Evolutionary conservation across 1,139 yeast genomes (phyloP).

Genomic region (Pneumocystis sp.): DNA sequence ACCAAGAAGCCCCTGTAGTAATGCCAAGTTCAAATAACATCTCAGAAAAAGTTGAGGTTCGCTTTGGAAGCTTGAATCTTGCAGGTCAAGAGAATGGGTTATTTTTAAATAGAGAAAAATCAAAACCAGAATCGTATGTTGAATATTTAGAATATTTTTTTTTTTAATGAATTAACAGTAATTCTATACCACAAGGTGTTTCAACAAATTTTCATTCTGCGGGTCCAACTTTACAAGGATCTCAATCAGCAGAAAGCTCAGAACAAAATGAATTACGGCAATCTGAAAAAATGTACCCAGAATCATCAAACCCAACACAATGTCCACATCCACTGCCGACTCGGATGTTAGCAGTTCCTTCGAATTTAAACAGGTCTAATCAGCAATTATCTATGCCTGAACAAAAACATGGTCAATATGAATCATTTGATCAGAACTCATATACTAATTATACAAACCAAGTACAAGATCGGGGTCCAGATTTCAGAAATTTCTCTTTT

Average conservation of each 20-base stretch:
- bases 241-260: background rate
- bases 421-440: background rate
- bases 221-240: background rate
- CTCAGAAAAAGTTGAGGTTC: conserved; percentile 47
- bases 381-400: background rate
- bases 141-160: background rate
- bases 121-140: background rate
- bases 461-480: background rate
- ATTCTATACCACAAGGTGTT: background rate
- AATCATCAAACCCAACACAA: background rate
- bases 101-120: background rate
- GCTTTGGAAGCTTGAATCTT: conserved; percentile 49
- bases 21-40: conserved; percentile 39
- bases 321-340: background rate
- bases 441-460: background rate
- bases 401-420: background rate
- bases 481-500: background rate
- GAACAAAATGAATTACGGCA: background rate
- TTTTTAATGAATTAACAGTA: background rate
- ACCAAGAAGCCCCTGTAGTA: conserved; percentile 45
- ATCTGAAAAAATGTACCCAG: background rate
- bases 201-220: background rate
- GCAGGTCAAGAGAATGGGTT: conserved; percentile 5
- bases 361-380: background rate
- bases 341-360: background rate